Conservation (phyloP, 495 filamentous ascomycete genomes). For the Cetradonia linearis region DNA sequence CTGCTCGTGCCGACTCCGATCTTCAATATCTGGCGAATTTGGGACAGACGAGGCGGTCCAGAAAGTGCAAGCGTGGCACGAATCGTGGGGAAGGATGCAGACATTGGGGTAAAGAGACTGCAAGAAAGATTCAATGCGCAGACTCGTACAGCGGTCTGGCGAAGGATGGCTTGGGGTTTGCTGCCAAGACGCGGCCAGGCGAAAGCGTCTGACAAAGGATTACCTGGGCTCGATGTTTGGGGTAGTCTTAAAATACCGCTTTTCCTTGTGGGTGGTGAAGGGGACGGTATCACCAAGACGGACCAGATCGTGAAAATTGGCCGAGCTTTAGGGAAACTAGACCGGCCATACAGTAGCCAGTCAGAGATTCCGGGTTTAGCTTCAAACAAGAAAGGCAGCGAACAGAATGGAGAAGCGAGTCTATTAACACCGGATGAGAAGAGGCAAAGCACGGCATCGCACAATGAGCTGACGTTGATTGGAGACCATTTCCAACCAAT, state of each 20-base stretch:
- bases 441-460: constrained; percentile 8
- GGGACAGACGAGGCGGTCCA: constrained; percentile 69
- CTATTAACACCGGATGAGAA: constrained; percentile 1
- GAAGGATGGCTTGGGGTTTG: constrained; percentile 68
- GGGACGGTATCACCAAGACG: constrained; percentile 63
- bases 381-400: background rate
- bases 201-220: constrained; percentile 43
- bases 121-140: constrained; percentile 79
- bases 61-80: constrained; percentile 68
- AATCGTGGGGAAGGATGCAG: constrained; percentile 67
- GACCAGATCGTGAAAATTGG: constrained; percentile 61
- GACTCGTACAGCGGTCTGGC: constrained; percentile 69
- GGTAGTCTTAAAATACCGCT: constrained; percentile 59
- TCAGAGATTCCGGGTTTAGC: background rate
- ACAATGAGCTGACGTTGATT: constrained; percentile 15
- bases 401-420: background rate
- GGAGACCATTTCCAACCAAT: background rate
- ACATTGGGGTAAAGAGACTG: constrained; percentile 61
- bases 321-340: constrained; percentile 39
- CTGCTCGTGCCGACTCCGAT: constrained; percentile 57
- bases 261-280: constrained; percentile 66
- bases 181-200: constrained; percentile 44
- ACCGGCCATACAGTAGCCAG: background rate
- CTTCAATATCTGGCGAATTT: constrained; percentile 69
- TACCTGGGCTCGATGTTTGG: constrained; percentile 66